Evolutionary conservation across 1,284 basidiomycete genomes (phyloP).

Genomic region (Ceratobasidium sp.): DNA sequence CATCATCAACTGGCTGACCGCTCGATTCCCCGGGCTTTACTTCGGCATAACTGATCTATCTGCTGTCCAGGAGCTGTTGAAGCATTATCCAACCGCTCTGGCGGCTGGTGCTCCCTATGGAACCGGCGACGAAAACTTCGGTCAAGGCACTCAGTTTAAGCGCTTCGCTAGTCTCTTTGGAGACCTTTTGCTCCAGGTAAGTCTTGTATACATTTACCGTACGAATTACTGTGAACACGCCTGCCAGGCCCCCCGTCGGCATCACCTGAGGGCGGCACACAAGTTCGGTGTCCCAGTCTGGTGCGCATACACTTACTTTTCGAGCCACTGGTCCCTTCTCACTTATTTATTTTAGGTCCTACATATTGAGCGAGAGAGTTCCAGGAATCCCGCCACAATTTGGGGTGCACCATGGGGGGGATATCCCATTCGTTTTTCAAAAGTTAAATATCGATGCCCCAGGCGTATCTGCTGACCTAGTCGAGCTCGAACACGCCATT

Average conservation of each 20-base stretch:
- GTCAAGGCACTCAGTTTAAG: conserved; percentile 34
- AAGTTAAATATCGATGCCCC: not conserved
- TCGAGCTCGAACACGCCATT: not conserved
- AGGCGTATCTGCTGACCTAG: not conserved
- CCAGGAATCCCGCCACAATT: not conserved
- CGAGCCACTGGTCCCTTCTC: no score
- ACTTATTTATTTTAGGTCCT: conserved; percentile 1
- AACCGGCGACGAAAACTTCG: conserved; percentile 27
- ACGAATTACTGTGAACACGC: no score
- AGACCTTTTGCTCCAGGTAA: conserved; percentile 22
- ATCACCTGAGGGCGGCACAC: not conserved
- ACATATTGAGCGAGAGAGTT: not conserved
- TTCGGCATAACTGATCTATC: not conserved
- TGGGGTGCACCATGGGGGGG: conserved; percentile 15
- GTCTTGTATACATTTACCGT: not conserved
- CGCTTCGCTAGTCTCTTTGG: conserved; percentile 36
- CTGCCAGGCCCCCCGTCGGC: conserved; percentile 8
- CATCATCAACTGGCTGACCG: conserved; percentile 27
- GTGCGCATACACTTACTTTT: not conserved
- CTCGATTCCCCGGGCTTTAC: conserved; percentile 1
- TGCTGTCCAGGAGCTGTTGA: conserved; percentile 8
- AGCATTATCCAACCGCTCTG: conserved; percentile 38
- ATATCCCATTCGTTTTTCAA: conserved; percentile 20
- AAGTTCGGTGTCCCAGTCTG: conserved; percentile 18
- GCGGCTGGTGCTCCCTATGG: conserved; percentile 42